Conservation (phyloP, 495 filamentous ascomycete species). For the Friedmanniomyces endolithicus region DNA sequence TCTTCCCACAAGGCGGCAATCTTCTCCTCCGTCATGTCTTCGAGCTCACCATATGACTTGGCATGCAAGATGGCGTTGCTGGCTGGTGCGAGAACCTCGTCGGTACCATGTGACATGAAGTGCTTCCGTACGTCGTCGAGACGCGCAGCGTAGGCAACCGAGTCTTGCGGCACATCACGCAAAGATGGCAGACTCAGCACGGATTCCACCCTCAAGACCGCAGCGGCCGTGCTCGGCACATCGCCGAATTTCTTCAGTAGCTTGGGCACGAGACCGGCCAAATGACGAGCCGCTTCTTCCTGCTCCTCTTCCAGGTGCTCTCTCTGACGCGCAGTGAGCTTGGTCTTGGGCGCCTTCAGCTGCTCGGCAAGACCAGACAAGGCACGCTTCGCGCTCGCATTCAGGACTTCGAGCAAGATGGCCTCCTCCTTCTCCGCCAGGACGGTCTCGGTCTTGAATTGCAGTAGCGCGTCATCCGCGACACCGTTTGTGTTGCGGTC, state of each 20-base stretch:
- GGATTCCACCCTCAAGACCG: conserved; percentile 77
- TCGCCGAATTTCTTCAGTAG: conserved; percentile 87
- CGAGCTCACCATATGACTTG: conserved; percentile 69
- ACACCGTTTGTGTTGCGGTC: conserved; percentile 37
- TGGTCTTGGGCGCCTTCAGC: conserved; percentile 22
- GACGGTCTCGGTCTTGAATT: conserved; percentile 53
- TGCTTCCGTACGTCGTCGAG: conserved; percentile 89
- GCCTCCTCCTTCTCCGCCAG: conserved; percentile 67
- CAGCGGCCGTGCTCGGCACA: conserved; percentile 69
- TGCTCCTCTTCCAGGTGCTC: conserved; percentile 52
- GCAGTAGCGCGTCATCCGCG: conserved; percentile 42
- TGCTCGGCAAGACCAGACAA: conserved; percentile 42
- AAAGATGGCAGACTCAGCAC: conserved; percentile 78
- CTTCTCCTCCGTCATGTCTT: conserved; percentile 70
- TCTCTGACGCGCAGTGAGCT: conserved; percentile 40
- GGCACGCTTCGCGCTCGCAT: conserved; percentile 57
- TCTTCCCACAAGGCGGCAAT: conserved; percentile 77
- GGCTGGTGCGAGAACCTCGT: conserved; percentile 73
- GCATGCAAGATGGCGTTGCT: conserved; percentile 73
- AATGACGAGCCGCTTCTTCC: conserved; percentile 58
- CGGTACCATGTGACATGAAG: conserved; percentile 79
- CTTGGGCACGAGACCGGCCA: conserved; percentile 67
- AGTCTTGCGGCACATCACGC: conserved; percentile 76
- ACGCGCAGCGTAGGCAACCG: conserved; percentile 64
- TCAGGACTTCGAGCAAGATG: conserved; percentile 75